Evolutionary conservation across 192 early-diverging fungal genomes (phyloP).

Genomic region (Coemansia sp.): DNA sequence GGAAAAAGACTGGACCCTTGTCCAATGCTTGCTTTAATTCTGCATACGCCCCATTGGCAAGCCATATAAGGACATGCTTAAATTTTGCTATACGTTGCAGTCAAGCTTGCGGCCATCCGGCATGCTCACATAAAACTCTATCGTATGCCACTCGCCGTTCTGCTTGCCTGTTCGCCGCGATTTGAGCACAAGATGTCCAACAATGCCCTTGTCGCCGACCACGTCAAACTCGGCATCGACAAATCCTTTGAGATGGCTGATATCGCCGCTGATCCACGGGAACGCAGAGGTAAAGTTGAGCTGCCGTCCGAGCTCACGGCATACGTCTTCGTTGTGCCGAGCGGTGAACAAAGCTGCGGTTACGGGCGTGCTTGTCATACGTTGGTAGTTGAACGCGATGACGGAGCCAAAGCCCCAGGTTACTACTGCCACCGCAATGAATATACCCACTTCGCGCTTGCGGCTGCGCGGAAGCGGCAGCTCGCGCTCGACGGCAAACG

Average conservation of each 20-base stretch:
- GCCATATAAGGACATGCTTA: background rate
- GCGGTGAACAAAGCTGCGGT: slow-evolving; percentile 52
- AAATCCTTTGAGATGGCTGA: slow-evolving; percentile 54
- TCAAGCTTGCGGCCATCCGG: slow-evolving; percentile 46
- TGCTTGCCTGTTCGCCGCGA: slow-evolving; percentile 50
- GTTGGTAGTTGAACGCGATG: slow-evolving; percentile 57
- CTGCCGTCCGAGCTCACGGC: slow-evolving; percentile 32
- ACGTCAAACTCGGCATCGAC: slow-evolving; percentile 53
- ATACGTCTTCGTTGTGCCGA: slow-evolving; percentile 44
- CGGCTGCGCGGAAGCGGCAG: slow-evolving; percentile 44
- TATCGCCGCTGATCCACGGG: slow-evolving; percentile 55
- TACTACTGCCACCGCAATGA: slow-evolving; percentile 33
- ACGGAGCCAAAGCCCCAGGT: slow-evolving; percentile 49
- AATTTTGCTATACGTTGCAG: slow-evolving; percentile 12
- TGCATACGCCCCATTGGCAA: background rate
- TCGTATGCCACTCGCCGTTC: slow-evolving; percentile 53
- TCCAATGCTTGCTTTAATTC: background rate
- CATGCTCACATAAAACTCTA: slow-evolving; percentile 39
- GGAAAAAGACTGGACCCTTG: background rate
- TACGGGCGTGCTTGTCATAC: slow-evolving; percentile 54
- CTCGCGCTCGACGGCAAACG: slow-evolving; percentile 51
- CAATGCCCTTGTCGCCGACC: slow-evolving; percentile 37
- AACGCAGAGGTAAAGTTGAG: slow-evolving; percentile 51
- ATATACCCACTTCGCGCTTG: slow-evolving; percentile 48
- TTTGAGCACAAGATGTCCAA: slow-evolving; percentile 41